Conservation (phyloP, 179 eudicot species). For the Actinidia polygama region DNA sequence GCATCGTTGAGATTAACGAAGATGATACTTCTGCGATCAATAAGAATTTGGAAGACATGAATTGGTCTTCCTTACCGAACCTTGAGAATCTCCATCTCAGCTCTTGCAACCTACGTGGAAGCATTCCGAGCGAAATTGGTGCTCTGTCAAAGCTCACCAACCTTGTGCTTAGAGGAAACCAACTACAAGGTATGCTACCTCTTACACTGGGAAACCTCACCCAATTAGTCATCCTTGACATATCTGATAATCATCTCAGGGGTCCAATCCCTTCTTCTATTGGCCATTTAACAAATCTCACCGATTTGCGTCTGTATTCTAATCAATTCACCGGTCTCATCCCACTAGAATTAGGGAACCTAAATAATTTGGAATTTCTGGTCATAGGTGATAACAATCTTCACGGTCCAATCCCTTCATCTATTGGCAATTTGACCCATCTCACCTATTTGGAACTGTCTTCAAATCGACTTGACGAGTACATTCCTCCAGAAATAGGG, state of each 20-base stretch:
- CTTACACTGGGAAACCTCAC: background rate
- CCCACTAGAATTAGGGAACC: no score
- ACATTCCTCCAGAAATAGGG: background rate
- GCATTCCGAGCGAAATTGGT: background rate
- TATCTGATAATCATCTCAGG: background rate
- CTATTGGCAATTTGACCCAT: background rate
- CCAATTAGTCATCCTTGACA: background rate
- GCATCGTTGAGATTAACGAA: background rate
- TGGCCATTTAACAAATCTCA: background rate
- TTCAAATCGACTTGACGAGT: background rate
- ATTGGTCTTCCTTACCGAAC: slow-evolving; percentile 6
- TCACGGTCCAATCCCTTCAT: background rate
- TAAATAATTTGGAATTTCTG: background rate
- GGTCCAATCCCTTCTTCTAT: background rate
- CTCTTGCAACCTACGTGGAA: background rate
- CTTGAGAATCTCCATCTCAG: background rate
- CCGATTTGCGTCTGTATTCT: background rate
- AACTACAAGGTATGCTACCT: background rate
- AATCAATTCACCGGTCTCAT: background rate
- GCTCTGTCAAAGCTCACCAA: background rate
- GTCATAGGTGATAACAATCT: background rate
- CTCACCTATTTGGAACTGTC: background rate
- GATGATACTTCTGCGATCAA: fast-evolving
- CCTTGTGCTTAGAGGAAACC: background rate
- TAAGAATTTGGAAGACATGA: background rate